A percentile compares a stretch with the other conserved stretches of the same genome.
Conservation (phyloP, 129 eudicot species). For the Pulicaria dysenterica region DNA sequence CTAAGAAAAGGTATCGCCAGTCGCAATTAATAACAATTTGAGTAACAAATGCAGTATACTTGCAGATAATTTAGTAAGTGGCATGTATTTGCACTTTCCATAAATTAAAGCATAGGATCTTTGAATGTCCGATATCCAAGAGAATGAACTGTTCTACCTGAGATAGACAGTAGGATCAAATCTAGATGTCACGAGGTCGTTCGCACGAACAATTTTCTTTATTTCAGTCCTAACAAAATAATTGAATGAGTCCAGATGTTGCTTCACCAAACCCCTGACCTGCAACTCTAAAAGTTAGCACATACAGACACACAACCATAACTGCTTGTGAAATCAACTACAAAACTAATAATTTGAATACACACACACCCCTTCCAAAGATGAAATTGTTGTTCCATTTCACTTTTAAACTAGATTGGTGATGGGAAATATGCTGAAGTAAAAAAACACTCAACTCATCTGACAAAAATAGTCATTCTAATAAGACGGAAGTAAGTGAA, state of each 20-base stretch:
- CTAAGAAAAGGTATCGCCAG: conserved; percentile 4
- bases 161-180: conserved; percentile 51
- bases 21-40: background rate
- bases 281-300: conserved; percentile 35
- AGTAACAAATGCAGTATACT: background rate
- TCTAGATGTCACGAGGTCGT: conserved; percentile 45
- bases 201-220: conserved; percentile 76
- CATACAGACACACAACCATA: background rate
- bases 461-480: background rate
- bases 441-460: background rate
- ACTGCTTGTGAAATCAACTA: background rate
- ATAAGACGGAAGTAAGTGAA: background rate
- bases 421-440: background rate
- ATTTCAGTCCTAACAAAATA: conserved; percentile 69
- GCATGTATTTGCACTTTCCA: conserved; percentile 10
- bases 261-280: conserved; percentile 93
- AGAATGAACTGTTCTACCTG: conserved; percentile 41
- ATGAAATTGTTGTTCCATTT: background rate
- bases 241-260: conserved; percentile 86
- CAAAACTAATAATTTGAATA: conserved; percentile 3
- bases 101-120: conserved; percentile 22
- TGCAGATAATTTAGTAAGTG: conserved; percentile 20
- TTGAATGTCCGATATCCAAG: conserved; percentile 4
- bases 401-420: background rate
- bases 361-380: background rate